Evolutionary conservation across 2,329 filamentous ascomycete species (phyloP), one percentile per base, ranked within the genome.

Genomic region (Penicillium thymicola): DNA sequence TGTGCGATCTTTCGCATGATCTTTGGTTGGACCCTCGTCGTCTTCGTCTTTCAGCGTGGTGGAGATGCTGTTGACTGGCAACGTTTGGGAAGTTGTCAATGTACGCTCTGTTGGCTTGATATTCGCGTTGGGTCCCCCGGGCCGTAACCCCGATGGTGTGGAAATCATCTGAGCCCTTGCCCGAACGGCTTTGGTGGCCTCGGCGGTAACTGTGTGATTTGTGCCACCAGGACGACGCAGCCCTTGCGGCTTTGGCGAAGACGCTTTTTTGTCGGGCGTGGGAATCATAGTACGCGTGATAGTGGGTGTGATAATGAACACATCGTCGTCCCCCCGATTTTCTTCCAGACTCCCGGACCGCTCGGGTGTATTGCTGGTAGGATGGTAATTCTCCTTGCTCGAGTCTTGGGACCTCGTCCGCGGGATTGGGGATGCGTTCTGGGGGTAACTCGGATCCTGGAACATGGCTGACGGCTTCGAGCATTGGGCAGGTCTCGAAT

Each of bases 221-320:
- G 55, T 56, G 43, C 61, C 62, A 57, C 60, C 62, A 50, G 59
- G 60, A 50, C 62, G 61, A 41, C 59, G 59, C 42, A 64, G 50
- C 4, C 59, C 64, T 51, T 57, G 60, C 23, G 61, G 55, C 43
- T 63, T 64, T 49, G 58, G 34, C 47, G 30, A 42, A 30, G 58
- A 30, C 7, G 54, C 42, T 42, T 61, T 70, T 40, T 58, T 68
- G 55, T 66, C 59, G 25, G 65, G 67, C n/a, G 65, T 64, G 51
- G 66, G 68, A 58, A 71, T 71, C 68, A 69, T 69, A 67, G 70
- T 76, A 69, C 66, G 72, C 62, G 67, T 76, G 72, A 68, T 73
- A 72, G 70, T 76, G 69, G 70, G 75, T 70, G 68, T 72, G 67
- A 69, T 71, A 67, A 70, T 71, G 66, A 69, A 69, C 54, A 69